phyloP scores from a whole-genome alignment of 2,329 filamentous ascomycete genomes.

The Drechslera avenae region DNA sequence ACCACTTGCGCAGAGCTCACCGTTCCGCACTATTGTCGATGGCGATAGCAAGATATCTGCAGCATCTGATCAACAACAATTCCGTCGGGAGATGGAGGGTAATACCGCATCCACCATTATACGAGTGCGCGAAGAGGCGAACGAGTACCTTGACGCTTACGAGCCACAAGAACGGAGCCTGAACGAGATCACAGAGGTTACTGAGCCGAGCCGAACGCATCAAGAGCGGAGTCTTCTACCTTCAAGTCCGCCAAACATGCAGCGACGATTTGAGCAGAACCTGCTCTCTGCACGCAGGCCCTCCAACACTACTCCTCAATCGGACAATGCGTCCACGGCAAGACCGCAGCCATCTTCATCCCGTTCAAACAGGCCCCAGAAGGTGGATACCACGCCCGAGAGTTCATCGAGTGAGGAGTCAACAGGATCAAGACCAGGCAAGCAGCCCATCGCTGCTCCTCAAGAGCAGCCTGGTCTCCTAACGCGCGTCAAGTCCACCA shows the following conservation, averaged over 20 bases:
- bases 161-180: constrained; percentile 39
- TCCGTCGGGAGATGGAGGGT: constrained; percentile 39
- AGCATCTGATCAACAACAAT: constrained; percentile 40
- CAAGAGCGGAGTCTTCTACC: constrained; percentile 21
- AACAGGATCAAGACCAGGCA: constrained; percentile 3
- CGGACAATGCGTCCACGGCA: background rate
- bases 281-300: constrained; percentile 24
- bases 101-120: constrained; percentile 34
- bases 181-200: constrained; percentile 44
- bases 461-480: constrained; percentile 1
- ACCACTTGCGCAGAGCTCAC: constrained; percentile 40
- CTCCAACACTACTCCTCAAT: constrained; percentile 2
- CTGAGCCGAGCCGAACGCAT: constrained; percentile 37
- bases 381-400: constrained; percentile 2
- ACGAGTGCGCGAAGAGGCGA: constrained; percentile 40
- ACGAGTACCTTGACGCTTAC: constrained; percentile 43
- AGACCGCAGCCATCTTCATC: background rate
- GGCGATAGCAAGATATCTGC: constrained; percentile 31
- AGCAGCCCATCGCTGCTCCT: constrained; percentile 5
- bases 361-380: constrained; percentile 1
- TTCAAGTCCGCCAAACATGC: constrained; percentile 32
- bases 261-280: constrained; percentile 22
- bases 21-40: constrained; percentile 40
- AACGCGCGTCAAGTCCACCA: constrained; percentile 1
- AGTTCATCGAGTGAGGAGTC: constrained; percentile 7